Conservation (phyloP, 2,329 filamentous ascomycete species). For the Aspergillus quadrilineatus region DNA sequence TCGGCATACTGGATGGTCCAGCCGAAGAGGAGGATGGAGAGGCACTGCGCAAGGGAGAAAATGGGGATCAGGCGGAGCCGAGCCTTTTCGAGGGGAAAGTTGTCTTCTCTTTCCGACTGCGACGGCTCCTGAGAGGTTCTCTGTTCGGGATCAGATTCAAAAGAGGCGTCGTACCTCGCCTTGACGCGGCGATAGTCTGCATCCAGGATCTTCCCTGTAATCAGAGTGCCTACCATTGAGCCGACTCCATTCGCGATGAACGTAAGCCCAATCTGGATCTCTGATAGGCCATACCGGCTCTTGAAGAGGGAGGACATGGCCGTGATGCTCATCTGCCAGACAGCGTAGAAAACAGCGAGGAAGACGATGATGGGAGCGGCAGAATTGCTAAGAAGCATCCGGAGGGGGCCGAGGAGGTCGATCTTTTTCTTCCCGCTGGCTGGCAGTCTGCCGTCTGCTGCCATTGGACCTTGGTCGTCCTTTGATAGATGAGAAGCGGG, state of each 20-base stretch:
- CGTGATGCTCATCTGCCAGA: slow-evolving; percentile 58
- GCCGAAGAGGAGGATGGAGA: slow-evolving; percentile 52
- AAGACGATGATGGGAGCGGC: slow-evolving; percentile 49
- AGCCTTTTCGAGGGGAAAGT: slow-evolving; percentile 53
- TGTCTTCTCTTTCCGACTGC: slow-evolving; percentile 11
- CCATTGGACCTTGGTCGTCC: slow-evolving; percentile 7
- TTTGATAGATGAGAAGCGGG: slow-evolving; percentile 7
- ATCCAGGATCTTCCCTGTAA: slow-evolving; percentile 55
- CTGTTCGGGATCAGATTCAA: neutral
- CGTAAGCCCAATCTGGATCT: slow-evolving; percentile 50
- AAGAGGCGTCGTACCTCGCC: slow-evolving; percentile 23
- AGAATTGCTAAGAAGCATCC: slow-evolving; percentile 49
- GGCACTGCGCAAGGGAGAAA: slow-evolving; percentile 47
- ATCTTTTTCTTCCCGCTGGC: slow-evolving; percentile 35
- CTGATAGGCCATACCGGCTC: slow-evolving; percentile 42
- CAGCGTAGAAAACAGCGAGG: slow-evolving; percentile 52
- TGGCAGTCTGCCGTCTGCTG: neutral
- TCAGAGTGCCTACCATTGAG: slow-evolving; percentile 54
- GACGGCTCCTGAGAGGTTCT: neutral
- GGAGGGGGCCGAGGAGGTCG: slow-evolving; percentile 48
- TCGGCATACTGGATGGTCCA: slow-evolving; percentile 51
- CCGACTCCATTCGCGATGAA: slow-evolving; percentile 58
- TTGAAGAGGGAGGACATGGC: slow-evolving; percentile 53
- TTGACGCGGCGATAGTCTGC: slow-evolving; percentile 50
- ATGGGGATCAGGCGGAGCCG: slow-evolving; percentile 52